Conservation (phyloP, 1,284 basidiomycete species). For the Calocybe gambosa region DNA sequence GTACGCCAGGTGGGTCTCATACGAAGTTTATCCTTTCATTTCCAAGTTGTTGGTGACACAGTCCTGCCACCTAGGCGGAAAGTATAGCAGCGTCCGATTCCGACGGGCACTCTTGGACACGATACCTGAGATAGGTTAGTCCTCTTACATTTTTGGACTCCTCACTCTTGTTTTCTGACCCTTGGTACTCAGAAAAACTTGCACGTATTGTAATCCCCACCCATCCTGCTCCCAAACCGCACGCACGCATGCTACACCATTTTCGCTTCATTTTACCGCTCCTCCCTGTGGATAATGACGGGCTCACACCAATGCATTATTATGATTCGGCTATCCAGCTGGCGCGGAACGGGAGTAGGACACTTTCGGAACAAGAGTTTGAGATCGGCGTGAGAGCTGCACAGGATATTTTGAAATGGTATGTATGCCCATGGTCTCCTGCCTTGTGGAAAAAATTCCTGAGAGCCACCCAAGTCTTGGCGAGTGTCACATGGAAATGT, state of each 20-base stretch:
- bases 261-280: constrained; percentile 69
- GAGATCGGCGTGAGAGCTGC: constrained; percentile 59
- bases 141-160: neutral
- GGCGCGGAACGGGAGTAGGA: constrained; percentile 57
- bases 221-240: constrained; percentile 54
- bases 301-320: constrained; percentile 59
- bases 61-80: constrained; percentile 37
- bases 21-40: constrained; percentile 1
- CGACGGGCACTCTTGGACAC: constrained; percentile 61
- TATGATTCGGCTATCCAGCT: constrained; percentile 75
- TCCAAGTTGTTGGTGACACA: neutral
- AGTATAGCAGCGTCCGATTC: constrained; percentile 54
- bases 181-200: constrained; percentile 42
- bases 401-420: constrained; percentile 50
- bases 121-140: constrained; percentile 58
- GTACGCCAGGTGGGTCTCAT: constrained; percentile 53
- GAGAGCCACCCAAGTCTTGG: constrained; percentile 37
- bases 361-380: constrained; percentile 69
- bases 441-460: neutral
- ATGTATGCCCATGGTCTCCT: constrained; percentile 11
- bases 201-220: constrained; percentile 61
- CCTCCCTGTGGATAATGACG: constrained; percentile 52
- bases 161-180: neutral
- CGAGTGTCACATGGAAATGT: constrained; percentile 57
- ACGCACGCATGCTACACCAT: constrained; percentile 67